phyloP scores from a whole-genome alignment of 169 alveolate genomes.

The Plasmodium cynomolgi region DNA sequence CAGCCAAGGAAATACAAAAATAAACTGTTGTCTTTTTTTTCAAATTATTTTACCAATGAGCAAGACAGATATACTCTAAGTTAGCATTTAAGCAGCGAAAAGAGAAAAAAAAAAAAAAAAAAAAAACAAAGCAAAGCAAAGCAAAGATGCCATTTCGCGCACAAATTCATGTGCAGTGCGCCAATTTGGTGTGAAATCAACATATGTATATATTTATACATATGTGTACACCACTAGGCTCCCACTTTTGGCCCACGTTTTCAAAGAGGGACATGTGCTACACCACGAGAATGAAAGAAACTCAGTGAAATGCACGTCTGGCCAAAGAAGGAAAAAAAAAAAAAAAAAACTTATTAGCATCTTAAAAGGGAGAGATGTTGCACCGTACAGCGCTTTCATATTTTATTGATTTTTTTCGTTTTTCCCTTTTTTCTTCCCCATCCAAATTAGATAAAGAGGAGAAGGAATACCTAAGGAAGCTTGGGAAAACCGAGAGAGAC shows the following conservation, averaged over 20 bases:
- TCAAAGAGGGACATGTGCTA: neutral
- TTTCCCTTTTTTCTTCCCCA: neutral
- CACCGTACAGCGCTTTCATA: neutral
- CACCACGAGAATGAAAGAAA: neutral
- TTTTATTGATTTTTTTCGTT: neutral
- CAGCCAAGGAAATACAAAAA: conserved; percentile 23
- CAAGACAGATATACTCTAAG: conserved; percentile 51
- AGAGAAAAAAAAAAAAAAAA: conserved; percentile 12
- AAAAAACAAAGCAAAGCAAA: neutral
- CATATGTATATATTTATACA: neutral
- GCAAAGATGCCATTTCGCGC: neutral
- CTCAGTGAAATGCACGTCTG: neutral
- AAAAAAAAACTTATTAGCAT: neutral
- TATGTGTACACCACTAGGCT: neutral
- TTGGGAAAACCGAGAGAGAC: conserved; percentile 40
- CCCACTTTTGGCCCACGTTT: neutral
- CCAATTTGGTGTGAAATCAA: neutral
- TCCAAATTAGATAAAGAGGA: conserved; percentile 54
- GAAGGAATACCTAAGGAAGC: conserved; percentile 29
- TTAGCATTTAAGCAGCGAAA: neutral
- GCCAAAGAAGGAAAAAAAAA: neutral
- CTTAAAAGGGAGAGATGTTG: neutral
- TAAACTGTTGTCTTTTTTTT: conserved; percentile 63
- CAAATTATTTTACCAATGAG: conserved; percentile 54
- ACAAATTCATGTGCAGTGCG: neutral